Base-by-base conservation (phyloP, 2,329 filamentous ascomycete species). In the Sphaerulina vaccinii region DNA sequence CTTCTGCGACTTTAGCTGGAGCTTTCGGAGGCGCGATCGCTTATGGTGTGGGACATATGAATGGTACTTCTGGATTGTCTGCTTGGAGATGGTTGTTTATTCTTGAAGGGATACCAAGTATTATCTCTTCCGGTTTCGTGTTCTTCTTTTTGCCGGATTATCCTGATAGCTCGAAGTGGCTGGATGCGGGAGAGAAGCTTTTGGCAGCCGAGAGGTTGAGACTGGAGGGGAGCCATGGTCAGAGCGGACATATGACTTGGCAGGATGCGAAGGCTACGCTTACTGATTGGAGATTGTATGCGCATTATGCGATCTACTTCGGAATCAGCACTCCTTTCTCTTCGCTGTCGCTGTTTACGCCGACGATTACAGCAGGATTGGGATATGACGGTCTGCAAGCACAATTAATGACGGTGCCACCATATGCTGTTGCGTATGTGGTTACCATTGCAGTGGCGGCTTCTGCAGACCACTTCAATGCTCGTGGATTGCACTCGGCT, bases 41-140 rank as follows among this genome's bases (percentile, higher is more conserved):
- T 1, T 68, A 64, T 41, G 80, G 74, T 10, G 81, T 83, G 41
- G 68, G 75, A 3, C 73, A 79, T 58, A 81, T 83, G 77, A 67
- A 74, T 50, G 76, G 76, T 11, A 64, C 82, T 2, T 80, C 73
- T 19, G 81, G 80, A 0, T 77, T 77, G 36, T 53, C 46, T 24
- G 86, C 85, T 1, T 91, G 88, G 88, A 46, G 52, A 22, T 90
- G 87, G 87, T 88, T 92, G 37, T 92, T 92, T 66, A 86, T 90
- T 50, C 70, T 89, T 1, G 65, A 66, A 49, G 62, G 64, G n/a
- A 19, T 61, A 5, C 59, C 58, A 3, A 80, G 78, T 7, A 64
- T 84, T 2, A 52, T 80, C 5, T 74, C 82, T 1, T 78, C 79
- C 0, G 59, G 78, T 2, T 60, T 80, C 5, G 76, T 79, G 1